A percentile compares a stretch with the other conserved stretches of the same genome.
These are phyloP conservation scores for Oenanthe sinensis DNA, from an alignment of 129 eudicot genomes.

Conservation along the genomic window DNA sequence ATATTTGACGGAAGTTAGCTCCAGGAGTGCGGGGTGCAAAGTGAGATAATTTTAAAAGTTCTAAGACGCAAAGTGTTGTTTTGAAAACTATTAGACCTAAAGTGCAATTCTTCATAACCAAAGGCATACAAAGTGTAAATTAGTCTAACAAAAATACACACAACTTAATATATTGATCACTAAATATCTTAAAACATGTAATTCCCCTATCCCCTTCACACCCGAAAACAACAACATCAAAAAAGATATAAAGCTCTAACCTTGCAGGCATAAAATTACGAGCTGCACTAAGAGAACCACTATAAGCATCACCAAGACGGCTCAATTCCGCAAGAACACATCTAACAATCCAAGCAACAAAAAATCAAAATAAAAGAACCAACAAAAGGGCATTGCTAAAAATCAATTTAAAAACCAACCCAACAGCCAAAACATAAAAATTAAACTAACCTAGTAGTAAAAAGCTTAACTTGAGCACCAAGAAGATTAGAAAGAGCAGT, in stretches of 20 bases:
- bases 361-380: not conserved
- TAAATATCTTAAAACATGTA: not conserved
- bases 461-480: conserved; percentile 65
- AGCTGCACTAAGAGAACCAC: conserved; percentile 51
- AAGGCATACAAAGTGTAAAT: too few species aligned
- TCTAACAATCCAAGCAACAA: conserved; percentile 25
- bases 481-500: conserved; percentile 49
- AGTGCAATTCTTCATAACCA: too few species aligned
- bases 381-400: conserved; percentile 6
- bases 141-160: not conserved
- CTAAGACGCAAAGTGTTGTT: too few species aligned
- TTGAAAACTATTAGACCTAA: too few species aligned
- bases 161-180: not conserved
- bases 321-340: conserved; percentile 77
- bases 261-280: conserved; percentile 60
- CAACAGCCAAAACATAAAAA: not conserved
- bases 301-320: conserved; percentile 52
- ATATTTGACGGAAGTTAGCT: too few species aligned
- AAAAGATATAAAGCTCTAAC: conserved; percentile 24
- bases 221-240: not conserved
- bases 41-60: too few species aligned
- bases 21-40: too few species aligned
- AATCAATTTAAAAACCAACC: not conserved
- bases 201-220: not conserved
- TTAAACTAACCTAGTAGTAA: conserved; percentile 59